Base-by-base conservation (phyloP, 108 stramenopile species). In the Hondaea fermentalgiana region DNA sequence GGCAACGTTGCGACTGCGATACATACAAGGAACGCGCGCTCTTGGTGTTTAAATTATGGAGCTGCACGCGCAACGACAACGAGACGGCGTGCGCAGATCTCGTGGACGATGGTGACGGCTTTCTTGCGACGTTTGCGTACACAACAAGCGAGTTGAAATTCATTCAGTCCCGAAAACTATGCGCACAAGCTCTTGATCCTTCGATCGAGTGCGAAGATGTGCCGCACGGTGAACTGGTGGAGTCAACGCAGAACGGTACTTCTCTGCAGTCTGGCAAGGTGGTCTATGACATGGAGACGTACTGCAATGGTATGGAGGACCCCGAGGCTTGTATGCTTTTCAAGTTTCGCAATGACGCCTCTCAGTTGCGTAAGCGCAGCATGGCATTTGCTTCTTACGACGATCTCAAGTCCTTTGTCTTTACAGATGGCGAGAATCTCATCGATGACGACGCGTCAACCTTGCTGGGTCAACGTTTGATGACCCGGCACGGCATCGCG, bases 21-120 rank as follows among this genome's bases (percentile, higher is more conserved):
- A 87, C 76, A 4, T 94, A 93, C 59, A 89, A 95, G 47, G 88
- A 91, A 47, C 92, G 93, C 47, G 91, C 95, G 19, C 89, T 90
- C 6, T 94, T 92, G 5, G 91, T 96, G 12, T 96, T 95, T 72
- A 95, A 95, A 23, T 90, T 97, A 19, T 97, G 96, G 96, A 90
- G 91, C 72, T 97, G 96, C 76, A 92, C 94, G 35, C 90, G 92
- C 4, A 17, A 69, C 14, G 25, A 4, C 64, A 60, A 72, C 53
- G 88, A 88, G 5, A 87, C 88, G 0, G 76, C 76, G 28, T 83
- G 76, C 51, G 76, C 45, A 6, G 6, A 12, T 12, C 76, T 83
- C 12, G 45, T 6, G 4, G 28, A 28, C 4, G 45, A 47, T 12
- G 76, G 25, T 3, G 45, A 49, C 1, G 76, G 51, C 0, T 83